These are phyloP conservation scores for Exsudoporus frostii DNA, from an alignment of 768 basidiomycete species.

Conservation along the genomic window DNA sequence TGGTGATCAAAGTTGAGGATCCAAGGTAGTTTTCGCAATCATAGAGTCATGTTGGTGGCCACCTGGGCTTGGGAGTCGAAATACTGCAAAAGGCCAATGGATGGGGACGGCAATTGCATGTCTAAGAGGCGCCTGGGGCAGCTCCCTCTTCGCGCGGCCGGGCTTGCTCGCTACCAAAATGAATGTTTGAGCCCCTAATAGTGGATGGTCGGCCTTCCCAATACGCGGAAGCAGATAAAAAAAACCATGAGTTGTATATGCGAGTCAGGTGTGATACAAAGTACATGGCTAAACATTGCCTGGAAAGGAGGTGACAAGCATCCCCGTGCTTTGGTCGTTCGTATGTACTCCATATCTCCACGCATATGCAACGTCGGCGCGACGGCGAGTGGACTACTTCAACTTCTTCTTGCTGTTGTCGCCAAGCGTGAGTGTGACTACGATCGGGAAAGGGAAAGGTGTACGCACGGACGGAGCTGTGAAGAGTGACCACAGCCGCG, in stretches of 20 bases:
- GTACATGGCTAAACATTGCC: conserved; percentile 15
- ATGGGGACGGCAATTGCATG: background rate
- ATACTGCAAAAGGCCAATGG: background rate
- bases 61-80: too few species aligned
- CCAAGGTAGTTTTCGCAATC: background rate
- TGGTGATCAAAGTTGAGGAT: background rate
- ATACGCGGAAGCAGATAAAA: background rate
- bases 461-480: conserved; percentile 84
- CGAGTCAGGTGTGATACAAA: conserved; percentile 14
- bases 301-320: background rate
- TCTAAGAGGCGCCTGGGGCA: background rate
- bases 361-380: background rate
- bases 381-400: conserved; percentile 56
- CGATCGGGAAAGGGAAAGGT: background rate
- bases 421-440: background rate
- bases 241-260: conserved; percentile 20
- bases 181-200: background rate
- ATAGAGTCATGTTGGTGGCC: background rate
- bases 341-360: conserved; percentile 14
- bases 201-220: background rate
- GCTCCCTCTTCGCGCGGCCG: background rate
- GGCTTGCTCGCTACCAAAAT: background rate
- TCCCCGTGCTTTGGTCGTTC: conserved; percentile 3
- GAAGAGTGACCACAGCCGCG: conserved; percentile 87
- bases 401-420: conserved; percentile 85